Percentiles rank a stretch among this genome's conserved stretches.
Conservation (phyloP, 2,329 filamentous ascomycete genomes). For the Trichoderma breve region DNA sequence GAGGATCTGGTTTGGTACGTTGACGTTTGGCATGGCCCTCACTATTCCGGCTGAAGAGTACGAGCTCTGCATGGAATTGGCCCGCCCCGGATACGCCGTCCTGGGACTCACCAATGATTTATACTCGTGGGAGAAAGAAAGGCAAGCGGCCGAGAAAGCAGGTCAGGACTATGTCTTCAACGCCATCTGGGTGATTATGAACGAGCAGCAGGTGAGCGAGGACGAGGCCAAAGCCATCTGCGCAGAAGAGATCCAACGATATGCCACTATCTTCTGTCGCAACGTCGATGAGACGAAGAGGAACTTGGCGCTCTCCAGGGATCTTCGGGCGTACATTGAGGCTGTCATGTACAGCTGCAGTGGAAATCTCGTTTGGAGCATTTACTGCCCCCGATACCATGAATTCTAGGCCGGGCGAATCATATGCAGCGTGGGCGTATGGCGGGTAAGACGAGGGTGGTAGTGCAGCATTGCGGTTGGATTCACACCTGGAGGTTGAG, state of each 20-base stretch:
- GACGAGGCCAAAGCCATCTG: background rate
- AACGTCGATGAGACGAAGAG: background rate
- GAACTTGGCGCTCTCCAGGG: background rate
- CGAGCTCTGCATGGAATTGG: background rate
- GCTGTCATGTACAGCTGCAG: slow-evolving; percentile 3
- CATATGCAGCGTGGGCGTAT: background rate
- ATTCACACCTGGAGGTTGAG: background rate
- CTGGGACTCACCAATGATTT: background rate
- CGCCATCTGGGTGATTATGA: slow-evolving; percentile 2
- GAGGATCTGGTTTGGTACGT: background rate
- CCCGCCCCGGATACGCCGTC: background rate
- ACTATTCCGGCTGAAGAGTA: background rate
- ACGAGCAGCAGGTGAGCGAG: background rate
- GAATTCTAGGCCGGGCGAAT: background rate
- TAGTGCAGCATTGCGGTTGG: background rate
- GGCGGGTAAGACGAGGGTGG: background rate
- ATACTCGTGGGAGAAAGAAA: background rate
- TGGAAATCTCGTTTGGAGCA: background rate
- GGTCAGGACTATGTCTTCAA: slow-evolving; percentile 1
- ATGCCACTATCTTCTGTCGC: background rate
- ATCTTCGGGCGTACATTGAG: background rate
- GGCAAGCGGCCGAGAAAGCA: background rate
- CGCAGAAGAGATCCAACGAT: background rate
- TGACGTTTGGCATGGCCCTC: background rate
- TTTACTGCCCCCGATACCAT: background rate